Percentiles rank a stretch among this genome's conserved stretches.
Evolutionary conservation across 176 grass and related monocot genomes (phyloP).

Genomic region (Cenchrus purpureus): DNA sequence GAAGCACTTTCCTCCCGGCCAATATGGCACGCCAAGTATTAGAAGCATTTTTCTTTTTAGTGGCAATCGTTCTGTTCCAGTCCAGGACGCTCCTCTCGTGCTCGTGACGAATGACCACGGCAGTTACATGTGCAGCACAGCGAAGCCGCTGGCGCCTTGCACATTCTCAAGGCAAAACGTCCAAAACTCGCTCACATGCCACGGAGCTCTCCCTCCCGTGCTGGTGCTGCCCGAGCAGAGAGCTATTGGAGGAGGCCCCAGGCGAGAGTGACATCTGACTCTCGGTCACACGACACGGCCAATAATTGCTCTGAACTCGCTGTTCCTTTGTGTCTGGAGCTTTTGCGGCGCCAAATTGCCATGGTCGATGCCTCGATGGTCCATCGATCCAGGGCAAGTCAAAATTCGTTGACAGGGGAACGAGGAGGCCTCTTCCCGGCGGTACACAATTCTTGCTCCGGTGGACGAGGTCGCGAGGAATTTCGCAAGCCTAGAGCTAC

Average conservation of each 20-base stretch:
- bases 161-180: slow-evolving; percentile 1
- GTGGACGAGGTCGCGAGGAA: too few relatives aligned
- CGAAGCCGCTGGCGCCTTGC: slow-evolving; percentile 21
- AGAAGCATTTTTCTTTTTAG: too few relatives aligned
- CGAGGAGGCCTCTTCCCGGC: too few relatives aligned
- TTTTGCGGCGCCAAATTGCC: slow-evolving; percentile 1
- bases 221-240: neutral
- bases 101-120: slow-evolving; percentile 13
- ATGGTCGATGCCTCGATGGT: neutral
- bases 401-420: neutral
- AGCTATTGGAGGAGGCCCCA: neutral
- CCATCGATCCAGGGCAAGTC: slow-evolving; percentile 11
- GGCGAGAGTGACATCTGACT: neutral
- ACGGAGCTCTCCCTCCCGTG: neutral
- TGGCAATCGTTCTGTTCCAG: neutral
- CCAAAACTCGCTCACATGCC: slow-evolving; percentile 38
- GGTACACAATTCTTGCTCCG: too few relatives aligned
- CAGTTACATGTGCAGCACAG: slow-evolving; percentile 29
- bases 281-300: neutral
- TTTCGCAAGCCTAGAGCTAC: too few relatives aligned
- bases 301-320: slow-evolving; percentile 19
- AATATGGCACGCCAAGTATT: too few relatives aligned
- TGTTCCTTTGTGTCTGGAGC: slow-evolving; percentile 23
- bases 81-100: neutral
- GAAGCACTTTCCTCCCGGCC: too few relatives aligned